Evolutionary conservation across 2,329 filamentous ascomycete genomes (phyloP), one percentile per base, ranked within the genome.

Genomic region (Hymenoscyphus scutula): DNA sequence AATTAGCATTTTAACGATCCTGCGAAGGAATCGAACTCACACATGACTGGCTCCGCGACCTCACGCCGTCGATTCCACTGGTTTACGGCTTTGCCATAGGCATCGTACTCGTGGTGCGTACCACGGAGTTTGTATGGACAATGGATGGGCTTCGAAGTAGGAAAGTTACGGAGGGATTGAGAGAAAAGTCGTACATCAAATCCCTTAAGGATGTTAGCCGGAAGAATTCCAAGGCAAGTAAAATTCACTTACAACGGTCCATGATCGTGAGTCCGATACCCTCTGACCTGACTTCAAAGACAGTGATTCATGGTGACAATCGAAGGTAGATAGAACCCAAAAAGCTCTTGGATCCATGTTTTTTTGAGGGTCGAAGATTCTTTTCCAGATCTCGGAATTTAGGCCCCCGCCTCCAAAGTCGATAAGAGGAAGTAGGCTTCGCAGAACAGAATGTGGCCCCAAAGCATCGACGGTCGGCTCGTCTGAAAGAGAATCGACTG

Each of bases 121-220:
- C 61, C 64, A 17, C 58, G 59, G 13, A 66, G 23, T 15, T 41
- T 61, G 56, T 66, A 66, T 11, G 55, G 55, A 48, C 55, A 54
- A 23, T 58, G 41, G 10, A 59, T 11, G 13, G 58, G 45, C 23
- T 15, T 17, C 19, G 56, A 19, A 3, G 23, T 17, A 23, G 58
- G 56, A 38, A 19, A 53, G 27, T 60, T 54, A 29, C 62, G 58
- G 34, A n/a, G n/a, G 13, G 64, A 64, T 29, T 34, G 59, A 13
- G 59, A 37, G 41, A 66, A 66, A n/a, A 66, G 34, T 30, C 41
- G 53, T 25, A 58, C 23, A 37, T 66, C 60, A 55, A 66, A 66
- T 6, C 59, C 64, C 64, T 65, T 30, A 23, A 1, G 25, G 17
- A 5, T 38, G 17, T 65, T 41, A 65, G 60, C 25, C 25, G 11